Evolutionary conservation across 148 eudicot genomes (phyloP), one percentile per base, ranked within the genome.

Genomic region (Rhododendron mucronatum): DNA sequence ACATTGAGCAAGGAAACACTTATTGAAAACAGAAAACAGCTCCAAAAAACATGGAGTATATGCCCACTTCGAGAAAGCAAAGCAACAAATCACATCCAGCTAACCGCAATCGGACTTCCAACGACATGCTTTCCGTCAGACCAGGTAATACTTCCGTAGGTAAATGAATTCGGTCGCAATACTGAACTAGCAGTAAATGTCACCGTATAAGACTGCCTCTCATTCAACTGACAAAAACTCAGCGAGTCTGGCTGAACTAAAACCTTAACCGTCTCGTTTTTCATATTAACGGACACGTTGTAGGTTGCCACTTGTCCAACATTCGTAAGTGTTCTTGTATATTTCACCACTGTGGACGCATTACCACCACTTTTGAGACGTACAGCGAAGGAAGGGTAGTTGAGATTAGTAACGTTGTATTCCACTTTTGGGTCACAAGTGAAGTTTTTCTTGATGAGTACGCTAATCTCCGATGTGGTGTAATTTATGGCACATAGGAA

Each of bases 91-190:
- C 73, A 95, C 1, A 87, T 85, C 97, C 96, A 95, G 87, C 93
- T 94, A 79, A 95, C 80, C 8, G 96, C 99, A 65, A 96, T 84
- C 1, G 98, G 94, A 87, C 97, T 96, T 81, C 94, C 90, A 50
- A 96, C 99, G 8, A 94, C 85, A 65, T 91, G 93, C 88, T 96
- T 95, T 87, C 98, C 99, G 33, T 95, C 95, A 0, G 96, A 91
- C 99, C 99, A 96, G 83, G 91, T 95, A 4, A 96, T 92, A 50
- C 93, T 84, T 15, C 95, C 98, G 76, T 92, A 95, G 61, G 47
- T 89, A 67, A 87, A 86, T 20, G 91, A 84, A 79, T 85, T 91
- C 16, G n/a, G n/a, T n/a, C 91, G 65, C 7, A 96, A 91, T 93
- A 89, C 86, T 5, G 94, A 79, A 8, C 89, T 84, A 11, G 92